A percentile compares a stretch with the other conserved stretches of the same genome.
phyloP scores from a whole-genome alignment of 1,284 basidiomycete species.

The Dichomitus squalens region DNA sequence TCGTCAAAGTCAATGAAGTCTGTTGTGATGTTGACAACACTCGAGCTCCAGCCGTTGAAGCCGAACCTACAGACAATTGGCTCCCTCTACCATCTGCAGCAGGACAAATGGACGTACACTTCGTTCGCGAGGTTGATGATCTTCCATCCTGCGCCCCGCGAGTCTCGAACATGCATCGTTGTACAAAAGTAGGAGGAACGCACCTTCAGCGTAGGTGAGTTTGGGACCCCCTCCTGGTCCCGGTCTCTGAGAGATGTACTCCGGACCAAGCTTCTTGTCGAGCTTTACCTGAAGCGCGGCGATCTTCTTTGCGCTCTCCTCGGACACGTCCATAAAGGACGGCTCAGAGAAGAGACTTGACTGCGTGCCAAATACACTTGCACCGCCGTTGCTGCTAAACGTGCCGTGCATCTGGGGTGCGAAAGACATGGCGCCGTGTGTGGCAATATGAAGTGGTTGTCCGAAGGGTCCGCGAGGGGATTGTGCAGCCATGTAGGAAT shows the following conservation, averaged over 20 bases:
- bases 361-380: slow-evolving; percentile 18
- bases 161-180: neutral
- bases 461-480: slow-evolving; percentile 36
- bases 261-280: slow-evolving; percentile 89
- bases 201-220: slow-evolving; percentile 89
- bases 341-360: slow-evolving; percentile 27
- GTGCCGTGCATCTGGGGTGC: slow-evolving; percentile 58
- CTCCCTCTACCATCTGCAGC: no score
- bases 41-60: slow-evolving; percentile 97
- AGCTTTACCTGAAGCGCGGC: slow-evolving; percentile 82
- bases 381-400: neutral
- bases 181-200: neutral
- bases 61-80: slow-evolving; percentile 53
- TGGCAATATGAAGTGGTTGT: slow-evolving; percentile 40
- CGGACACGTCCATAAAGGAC: slow-evolving; percentile 47
- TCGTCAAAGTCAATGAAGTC: slow-evolving; percentile 75
- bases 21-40: slow-evolving; percentile 76
- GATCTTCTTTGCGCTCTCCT: slow-evolving; percentile 64
- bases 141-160: slow-evolving; percentile 75
- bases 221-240: slow-evolving; percentile 87
- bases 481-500: slow-evolving; percentile 39
- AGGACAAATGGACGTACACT: slow-evolving; percentile 50
- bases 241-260: slow-evolving; percentile 88
- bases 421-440: slow-evolving; percentile 59
- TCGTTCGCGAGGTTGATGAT: slow-evolving; percentile 97